phyloP scores from a whole-genome alignment of 441 rosid genomes.

The Erodium moschatum region DNA sequence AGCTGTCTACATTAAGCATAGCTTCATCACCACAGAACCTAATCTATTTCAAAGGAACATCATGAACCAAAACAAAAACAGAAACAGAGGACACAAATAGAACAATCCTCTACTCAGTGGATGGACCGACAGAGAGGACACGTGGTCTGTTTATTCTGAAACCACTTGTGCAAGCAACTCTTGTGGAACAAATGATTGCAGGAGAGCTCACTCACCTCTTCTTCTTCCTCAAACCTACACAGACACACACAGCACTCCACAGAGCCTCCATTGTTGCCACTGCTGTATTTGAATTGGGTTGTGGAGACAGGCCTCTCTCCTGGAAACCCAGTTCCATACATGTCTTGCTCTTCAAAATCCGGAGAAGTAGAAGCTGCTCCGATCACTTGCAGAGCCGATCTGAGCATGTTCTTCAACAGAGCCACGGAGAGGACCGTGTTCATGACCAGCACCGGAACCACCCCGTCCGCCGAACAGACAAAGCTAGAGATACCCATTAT shows the following conservation, averaged over 20 bases:
- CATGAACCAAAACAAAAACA: no score
- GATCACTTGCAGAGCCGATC: constrained; percentile 40
- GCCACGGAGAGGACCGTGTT: constrained; percentile 59
- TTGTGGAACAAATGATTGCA: constrained; percentile 84
- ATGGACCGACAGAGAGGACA: constrained; percentile 81
- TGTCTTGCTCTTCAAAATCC: neutral
- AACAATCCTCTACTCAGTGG: constrained; percentile 29
- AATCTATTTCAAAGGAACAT: no score
- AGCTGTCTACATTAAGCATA: no score
- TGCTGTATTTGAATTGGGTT: constrained; percentile 38
- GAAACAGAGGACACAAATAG: neutral
- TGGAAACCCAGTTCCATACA: constrained; percentile 16
- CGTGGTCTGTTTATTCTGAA: constrained; percentile 41
- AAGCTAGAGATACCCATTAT: constrained; percentile 69
- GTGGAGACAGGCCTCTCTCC: constrained; percentile 41
- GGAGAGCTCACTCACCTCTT: constrained; percentile 71
- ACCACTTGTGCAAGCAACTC: constrained; percentile 67
- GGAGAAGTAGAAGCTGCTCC: constrained; percentile 10
- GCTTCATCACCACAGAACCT: no score
- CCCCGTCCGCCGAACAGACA: constrained; percentile 49
- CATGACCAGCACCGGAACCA: constrained; percentile 58
- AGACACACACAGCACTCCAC: constrained; percentile 76
- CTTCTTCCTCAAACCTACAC: constrained; percentile 58
- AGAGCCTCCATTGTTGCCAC: neutral
- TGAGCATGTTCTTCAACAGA: constrained; percentile 48